These are phyloP conservation scores for Quercus bicolor DNA, from an alignment of 306 rosid genomes.

Conservation along the genomic window DNA sequence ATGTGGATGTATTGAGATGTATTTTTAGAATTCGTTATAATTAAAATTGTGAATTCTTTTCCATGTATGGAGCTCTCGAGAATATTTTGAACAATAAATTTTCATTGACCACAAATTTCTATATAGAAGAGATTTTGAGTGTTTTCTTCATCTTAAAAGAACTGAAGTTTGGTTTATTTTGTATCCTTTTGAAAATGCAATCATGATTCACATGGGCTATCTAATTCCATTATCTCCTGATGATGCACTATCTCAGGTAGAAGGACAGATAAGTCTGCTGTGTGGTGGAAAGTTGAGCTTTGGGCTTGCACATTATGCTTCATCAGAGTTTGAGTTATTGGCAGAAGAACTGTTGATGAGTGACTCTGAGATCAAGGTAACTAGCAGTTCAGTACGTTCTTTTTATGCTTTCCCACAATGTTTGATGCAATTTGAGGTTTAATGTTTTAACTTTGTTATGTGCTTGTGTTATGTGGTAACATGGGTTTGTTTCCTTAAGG, in stretches of 20 bases:
- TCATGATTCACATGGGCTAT: neutral
- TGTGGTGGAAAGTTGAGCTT: constrained; percentile 82
- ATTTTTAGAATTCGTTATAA: neutral
- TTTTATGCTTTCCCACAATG: neutral
- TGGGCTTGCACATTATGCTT: constrained; percentile 84
- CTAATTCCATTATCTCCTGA: neutral
- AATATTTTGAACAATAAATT: neutral
- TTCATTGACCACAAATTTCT: neutral
- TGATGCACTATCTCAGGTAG: constrained; percentile 57
- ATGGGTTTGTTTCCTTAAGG: constrained; percentile 41
- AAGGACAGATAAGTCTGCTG: constrained; percentile 95
- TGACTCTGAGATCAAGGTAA: constrained; percentile 85
- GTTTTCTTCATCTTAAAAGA: neutral
- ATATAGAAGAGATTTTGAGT: neutral
- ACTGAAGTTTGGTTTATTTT: neutral
- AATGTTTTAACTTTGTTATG: neutral
- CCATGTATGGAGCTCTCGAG: neutral
- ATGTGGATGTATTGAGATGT: neutral
- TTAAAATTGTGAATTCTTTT: no score
- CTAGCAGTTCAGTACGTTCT: constrained; percentile 10
- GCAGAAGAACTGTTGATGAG: constrained; percentile 99
- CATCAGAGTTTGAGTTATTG: constrained; percentile 93
- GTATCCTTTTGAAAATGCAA: neutral
- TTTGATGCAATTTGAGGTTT: neutral
- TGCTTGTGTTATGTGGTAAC: constrained; percentile 2